phyloP scores from a whole-genome alignment of 257 asterid genomes.

The Solanum virginianum region DNA sequence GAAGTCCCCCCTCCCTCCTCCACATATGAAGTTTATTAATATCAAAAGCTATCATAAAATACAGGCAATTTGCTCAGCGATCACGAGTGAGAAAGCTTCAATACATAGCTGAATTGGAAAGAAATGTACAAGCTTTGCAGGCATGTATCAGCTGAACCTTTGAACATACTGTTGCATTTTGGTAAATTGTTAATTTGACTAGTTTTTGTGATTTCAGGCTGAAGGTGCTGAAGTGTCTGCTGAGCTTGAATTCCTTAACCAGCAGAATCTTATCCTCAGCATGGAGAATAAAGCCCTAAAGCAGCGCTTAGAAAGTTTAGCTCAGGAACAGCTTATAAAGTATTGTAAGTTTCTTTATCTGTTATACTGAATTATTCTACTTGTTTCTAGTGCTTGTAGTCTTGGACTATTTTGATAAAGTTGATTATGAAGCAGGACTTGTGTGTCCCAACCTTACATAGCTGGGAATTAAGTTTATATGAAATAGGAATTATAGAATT shows the following conservation, averaged over 20 bases:
- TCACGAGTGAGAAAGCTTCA: slow-evolving; percentile 94
- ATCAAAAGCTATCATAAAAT: slow-evolving; percentile 2
- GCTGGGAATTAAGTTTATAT: neutral
- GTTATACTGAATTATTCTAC: neutral
- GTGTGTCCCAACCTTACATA: neutral
- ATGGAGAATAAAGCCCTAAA: slow-evolving; percentile 91
- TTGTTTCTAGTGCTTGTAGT: neutral
- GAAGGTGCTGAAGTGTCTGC: slow-evolving; percentile 86
- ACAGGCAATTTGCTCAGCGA: slow-evolving; percentile 98
- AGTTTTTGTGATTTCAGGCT: slow-evolving; percentile 38
- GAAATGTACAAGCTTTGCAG: slow-evolving; percentile 87
- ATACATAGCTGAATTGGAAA: slow-evolving; percentile 90
- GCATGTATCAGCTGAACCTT: slow-evolving; percentile 27
- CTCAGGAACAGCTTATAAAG: slow-evolving; percentile 88
- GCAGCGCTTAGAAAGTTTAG: slow-evolving; percentile 73
- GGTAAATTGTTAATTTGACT: slow-evolving; percentile 6
- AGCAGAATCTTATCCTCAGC: slow-evolving; percentile 73
- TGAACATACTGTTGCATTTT: neutral
- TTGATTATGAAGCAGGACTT: neutral
- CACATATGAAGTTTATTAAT: neutral
- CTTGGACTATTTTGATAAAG: neutral
- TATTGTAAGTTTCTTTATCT: slow-evolving; percentile 40
- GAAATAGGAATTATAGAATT: neutral
- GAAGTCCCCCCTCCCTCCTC: neutral
- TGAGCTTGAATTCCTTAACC: slow-evolving; percentile 83